Percentiles rank a stretch among this genome's conserved stretches.
Conservation (phyloP, 495 filamentous ascomycete species). For the Aspergillus panamensis region DNA sequence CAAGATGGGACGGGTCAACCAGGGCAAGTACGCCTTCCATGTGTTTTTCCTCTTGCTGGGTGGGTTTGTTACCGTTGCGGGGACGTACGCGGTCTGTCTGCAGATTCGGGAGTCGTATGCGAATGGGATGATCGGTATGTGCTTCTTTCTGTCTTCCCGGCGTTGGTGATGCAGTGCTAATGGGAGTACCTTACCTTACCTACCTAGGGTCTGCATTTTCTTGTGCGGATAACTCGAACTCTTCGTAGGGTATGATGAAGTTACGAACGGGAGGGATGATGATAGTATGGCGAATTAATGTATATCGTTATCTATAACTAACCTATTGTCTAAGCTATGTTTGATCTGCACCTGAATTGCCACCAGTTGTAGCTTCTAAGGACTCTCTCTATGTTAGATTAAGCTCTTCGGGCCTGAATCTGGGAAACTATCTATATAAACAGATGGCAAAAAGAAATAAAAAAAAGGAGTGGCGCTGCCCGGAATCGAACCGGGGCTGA, state of each 20-base stretch:
- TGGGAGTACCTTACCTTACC: not conserved
- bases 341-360: too few species aligned
- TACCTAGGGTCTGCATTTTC: slow-evolving; percentile 28
- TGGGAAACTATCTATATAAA: too few species aligned
- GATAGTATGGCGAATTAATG: too few species aligned
- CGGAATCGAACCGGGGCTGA: slow-evolving; percentile 75
- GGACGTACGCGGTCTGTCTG: slow-evolving; percentile 39
- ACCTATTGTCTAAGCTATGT: too few species aligned
- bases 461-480: slow-evolving; percentile 43
- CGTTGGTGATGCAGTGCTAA: not conserved
- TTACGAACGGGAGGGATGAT: too few species aligned
- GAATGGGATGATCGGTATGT: slow-evolving; percentile 32
- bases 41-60: slow-evolving; percentile 32
- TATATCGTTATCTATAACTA: too few species aligned
- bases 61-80: slow-evolving; percentile 37
- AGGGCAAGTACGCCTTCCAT: slow-evolving; percentile 16
- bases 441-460: too few species aligned
- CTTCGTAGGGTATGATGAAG: not conserved
- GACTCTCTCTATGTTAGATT: too few species aligned
- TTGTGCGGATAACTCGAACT: slow-evolving; percentile 36
- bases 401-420: too few species aligned
- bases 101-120: slow-evolving; percentile 39
- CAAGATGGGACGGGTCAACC: not conserved
- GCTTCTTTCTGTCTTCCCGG: not conserved
- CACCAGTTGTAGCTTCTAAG: too few species aligned